Evolutionary conservation across 2,329 filamentous ascomycete species (phyloP), one percentile per base, ranked within the genome.

Genomic region (Aspergillus transmontanensis): DNA sequence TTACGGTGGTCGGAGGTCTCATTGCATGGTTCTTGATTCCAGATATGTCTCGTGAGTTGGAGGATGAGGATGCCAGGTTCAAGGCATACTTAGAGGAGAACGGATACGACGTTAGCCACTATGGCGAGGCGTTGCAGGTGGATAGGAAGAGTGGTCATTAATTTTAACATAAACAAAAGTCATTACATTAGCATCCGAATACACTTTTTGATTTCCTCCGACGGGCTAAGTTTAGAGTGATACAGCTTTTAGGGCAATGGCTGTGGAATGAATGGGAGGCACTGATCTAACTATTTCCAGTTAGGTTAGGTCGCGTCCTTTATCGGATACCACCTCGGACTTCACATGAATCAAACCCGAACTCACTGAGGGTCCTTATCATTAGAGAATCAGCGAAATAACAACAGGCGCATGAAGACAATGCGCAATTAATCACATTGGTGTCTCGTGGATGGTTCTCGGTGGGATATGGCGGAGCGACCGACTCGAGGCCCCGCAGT

Each of bases 1-100:
- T 86, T 69, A 80, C 82, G 0, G 73, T 82, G 0, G 68, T 82
- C 2, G 84, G 84, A 7, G 80, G 78, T 0, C 45, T 83, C 2
- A 73, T 83, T 36, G 74, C 80, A 1, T 80, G 79, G 69, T 80
- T 81, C 39, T 69, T 85, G 6, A 81, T 85, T 39, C 82, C 82
- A 0, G 78, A 84, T 59, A 78, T 79, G 39, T 75, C 75, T 30
- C 72, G 74, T 1, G 75, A 78, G 43, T 71, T 84, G 28, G 81
- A 82, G 55, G 78, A 77, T 26, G 80, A 83, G 50, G 81, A 84
- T 68, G 74, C 73, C 6, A 73, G 70, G 2, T 84, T 80, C 75
- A 82, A 80, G 66, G 72, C 66, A 6, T 84, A 82, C 64, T 70
- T 84, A 32, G 71, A 72, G 12, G 79, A 79, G 19, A 71, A 81